These are phyloP conservation scores for Phytophthora meadii DNA, from an alignment of 352 stramenopile genomes.

Conservation along the genomic window DNA sequence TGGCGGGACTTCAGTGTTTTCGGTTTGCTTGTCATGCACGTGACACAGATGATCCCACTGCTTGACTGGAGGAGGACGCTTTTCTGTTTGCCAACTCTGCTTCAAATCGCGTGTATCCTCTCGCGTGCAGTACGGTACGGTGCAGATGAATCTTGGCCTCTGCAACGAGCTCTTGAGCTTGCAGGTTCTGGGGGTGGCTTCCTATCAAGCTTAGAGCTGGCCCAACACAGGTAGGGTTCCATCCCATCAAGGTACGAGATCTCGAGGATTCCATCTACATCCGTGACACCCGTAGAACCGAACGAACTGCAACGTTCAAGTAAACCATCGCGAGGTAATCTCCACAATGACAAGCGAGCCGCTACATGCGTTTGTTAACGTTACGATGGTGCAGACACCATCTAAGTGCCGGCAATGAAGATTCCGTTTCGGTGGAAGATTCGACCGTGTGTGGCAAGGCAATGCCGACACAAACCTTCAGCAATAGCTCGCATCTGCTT, in stretches of 20 bases:
- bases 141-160: background rate
- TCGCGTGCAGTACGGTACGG: constrained; percentile 10
- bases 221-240: constrained; percentile 14
- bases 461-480: constrained; percentile 3
- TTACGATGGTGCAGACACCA: constrained; percentile 9
- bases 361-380: constrained; percentile 16
- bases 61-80: constrained; percentile 34
- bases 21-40: constrained; percentile 12
- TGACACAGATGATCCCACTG: constrained; percentile 22
- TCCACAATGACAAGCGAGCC: background rate
- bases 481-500: constrained; percentile 8
- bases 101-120: constrained; percentile 42
- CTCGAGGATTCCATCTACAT: constrained; percentile 16
- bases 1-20: constrained; percentile 20
- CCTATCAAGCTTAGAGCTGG: constrained; percentile 9
- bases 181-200: constrained; percentile 2
- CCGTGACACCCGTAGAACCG: constrained; percentile 17
- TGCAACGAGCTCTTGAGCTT: background rate
- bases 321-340: constrained; percentile 5
- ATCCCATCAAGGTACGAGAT: constrained; percentile 28
- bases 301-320: constrained; percentile 12
- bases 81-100: constrained; percentile 27
- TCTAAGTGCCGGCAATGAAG: background rate
- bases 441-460: background rate
- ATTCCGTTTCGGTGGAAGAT: constrained; percentile 16